Base-by-base conservation (phyloP, 495 filamentous ascomycete species). In the Podospora bellae-mahoneyi region DNA sequence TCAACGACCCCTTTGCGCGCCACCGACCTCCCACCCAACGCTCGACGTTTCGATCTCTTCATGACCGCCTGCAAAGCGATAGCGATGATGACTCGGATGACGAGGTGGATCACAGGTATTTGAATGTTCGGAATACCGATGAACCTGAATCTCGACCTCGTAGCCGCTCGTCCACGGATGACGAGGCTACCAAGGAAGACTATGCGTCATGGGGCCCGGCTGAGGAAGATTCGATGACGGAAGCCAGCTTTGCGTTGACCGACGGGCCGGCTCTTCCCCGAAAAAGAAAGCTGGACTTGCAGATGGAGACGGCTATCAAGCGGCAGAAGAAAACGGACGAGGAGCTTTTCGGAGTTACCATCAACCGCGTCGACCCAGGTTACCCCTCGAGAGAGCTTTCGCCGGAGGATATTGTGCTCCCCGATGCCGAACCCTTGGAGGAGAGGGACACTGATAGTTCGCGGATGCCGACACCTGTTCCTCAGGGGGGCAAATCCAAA, bases 131-230 rank as follows among this genome's bases (percentile, higher is more conserved):
- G 60, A 91, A 95, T 71, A 92, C 89, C 0, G 92, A 94, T 73
- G 92, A 95, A 66, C 86, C 87, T 61, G 93, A 94, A 60, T 96
- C 92, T 66, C 83, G 92, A 19, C 89, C 92, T 18, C 80, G 88
- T 15, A 97, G 93, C 75, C 89, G 90, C 13, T 87, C 91, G 83
- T 91, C 88, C 71, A 87, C 88, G 32, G 87, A 84, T 48, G 86
- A 88, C 34, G 89, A 89, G 26, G 83, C 77, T 1, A 87, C 84
- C 20, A 90, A 92, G 69, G 87, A 92, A 32, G 89, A 83, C 16
- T 88, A 82, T 23, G 67, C 61, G 0, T 78, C 78, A 3, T 77
- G 80, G 72, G 82, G 77, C 28, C 74, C 75, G 18, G 77, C 66
- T 19, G 84, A 87, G 32, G 84, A 87, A 16, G 84, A 87, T 63